Base-by-base conservation (phyloP, 768 basidiomycete genomes). In the Lactarius tabidus region DNA sequence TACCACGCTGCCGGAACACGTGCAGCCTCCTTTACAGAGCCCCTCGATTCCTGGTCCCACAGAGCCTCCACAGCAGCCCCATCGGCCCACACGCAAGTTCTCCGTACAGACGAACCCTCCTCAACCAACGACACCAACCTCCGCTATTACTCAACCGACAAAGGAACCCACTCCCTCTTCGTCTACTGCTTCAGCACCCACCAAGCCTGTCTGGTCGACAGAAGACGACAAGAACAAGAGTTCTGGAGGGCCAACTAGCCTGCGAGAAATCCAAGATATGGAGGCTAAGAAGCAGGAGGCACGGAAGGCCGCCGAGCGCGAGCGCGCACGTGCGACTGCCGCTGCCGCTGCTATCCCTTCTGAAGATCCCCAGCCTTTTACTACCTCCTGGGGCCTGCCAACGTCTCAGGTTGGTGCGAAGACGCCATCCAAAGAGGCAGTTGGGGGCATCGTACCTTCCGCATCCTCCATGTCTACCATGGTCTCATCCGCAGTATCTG, bases 241-340 rank as follows among this genome's bases (percentile, higher is more conserved):
- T 54, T 81, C 77, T 17, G 75, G 75, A 18, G 70, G 76, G 6
- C 77, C 87, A 28, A 78, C 88, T 41, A 92, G 91, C 67, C 77
- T 99, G 41, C 88, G 95, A 62, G 94, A 98, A 63, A 99, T 99
- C 54, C 97, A 99, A 74, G 94, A 97, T 70, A 87, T 89, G 2
- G 97, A 99, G 75, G 85, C 84, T 9, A 93, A 85, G 77, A 89
- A 87, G 71, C 81, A 84, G 2, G 94, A 93, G 70, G 85, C 82
- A 14, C 84, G 89, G 51, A 95, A 90, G 74, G 81, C 81, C 28
- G 85, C 84, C 23, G 88, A 93, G 68, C 84, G 86, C 68, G 88
- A 91, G 68, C 84, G 84, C 52, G 88, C 91, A 65, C 83, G 84
- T 38, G 76, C 79, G 14, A 79, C 82, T 57, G 86, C 86, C 51